A percentile compares a stretch with the other conserved stretches of the same genome.
Conservation (phyloP, 208 protist species). For the Trypanosoma mega region DNA sequence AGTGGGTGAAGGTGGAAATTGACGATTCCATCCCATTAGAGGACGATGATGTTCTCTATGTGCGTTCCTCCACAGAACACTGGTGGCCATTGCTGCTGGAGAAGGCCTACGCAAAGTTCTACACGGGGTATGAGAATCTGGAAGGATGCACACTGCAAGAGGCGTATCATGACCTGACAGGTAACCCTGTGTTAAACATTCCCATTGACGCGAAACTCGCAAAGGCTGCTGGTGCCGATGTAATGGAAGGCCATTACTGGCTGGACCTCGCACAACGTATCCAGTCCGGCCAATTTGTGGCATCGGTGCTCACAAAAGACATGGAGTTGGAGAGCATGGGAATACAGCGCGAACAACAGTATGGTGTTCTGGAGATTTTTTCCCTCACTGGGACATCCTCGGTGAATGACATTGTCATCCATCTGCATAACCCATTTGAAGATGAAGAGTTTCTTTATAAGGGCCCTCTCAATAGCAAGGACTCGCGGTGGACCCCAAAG, state of each 20-base stretch:
- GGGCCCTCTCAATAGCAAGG: slow-evolving; percentile 48
- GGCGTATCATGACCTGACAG: slow-evolving; percentile 65
- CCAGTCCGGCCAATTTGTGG: slow-evolving; percentile 49
- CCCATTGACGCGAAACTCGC: slow-evolving; percentile 36
- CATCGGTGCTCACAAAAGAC: slow-evolving; percentile 59
- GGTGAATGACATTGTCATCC: slow-evolving; percentile 61
- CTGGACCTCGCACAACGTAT: slow-evolving; percentile 66
- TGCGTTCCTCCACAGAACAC: slow-evolving; percentile 59
- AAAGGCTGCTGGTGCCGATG: slow-evolving; percentile 35
- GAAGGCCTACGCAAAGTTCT: slow-evolving; percentile 86
- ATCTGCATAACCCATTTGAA: slow-evolving; percentile 80
- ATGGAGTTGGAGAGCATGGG: slow-evolving; percentile 57
- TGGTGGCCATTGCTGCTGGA: slow-evolving; percentile 78
- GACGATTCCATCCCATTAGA: slow-evolving; percentile 57
- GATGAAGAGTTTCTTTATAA: slow-evolving; percentile 61
- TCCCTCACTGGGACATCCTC: slow-evolving; percentile 61
- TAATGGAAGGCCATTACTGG: slow-evolving; percentile 51
- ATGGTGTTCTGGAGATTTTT: slow-evolving; percentile 80
- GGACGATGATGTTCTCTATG: slow-evolving; percentile 54
- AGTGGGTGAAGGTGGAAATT: slow-evolving; percentile 71
- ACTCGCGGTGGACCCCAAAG: slow-evolving; percentile 37
- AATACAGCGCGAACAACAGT: slow-evolving; percentile 73
- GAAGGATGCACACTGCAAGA: slow-evolving; percentile 55
- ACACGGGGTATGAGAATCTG: slow-evolving; percentile 68
- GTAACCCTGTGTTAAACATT: slow-evolving; percentile 43